Percentiles rank a stretch among this genome's conserved stretches.
Conservation (phyloP, 768 basidiomycete genomes). For the Gloeostereum incarnatum region DNA sequence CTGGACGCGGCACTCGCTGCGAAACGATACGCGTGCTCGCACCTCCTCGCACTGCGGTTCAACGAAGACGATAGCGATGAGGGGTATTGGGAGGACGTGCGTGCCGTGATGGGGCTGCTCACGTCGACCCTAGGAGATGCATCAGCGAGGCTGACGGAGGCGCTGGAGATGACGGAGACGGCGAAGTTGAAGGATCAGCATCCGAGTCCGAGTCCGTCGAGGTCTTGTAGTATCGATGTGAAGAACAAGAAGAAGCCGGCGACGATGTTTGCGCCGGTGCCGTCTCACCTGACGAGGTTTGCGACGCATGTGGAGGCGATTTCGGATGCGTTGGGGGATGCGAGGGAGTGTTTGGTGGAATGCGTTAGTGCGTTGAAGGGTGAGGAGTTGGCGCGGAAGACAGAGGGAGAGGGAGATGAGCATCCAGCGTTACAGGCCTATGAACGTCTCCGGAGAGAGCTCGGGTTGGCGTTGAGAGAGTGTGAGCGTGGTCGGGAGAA, state of each 20-base stretch:
- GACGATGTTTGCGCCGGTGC: constrained; percentile 58
- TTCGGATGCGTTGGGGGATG: constrained; percentile 59
- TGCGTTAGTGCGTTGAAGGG: constrained; percentile 53
- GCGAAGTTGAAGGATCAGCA: constrained; percentile 41
- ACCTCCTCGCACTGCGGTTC: constrained; percentile 74
- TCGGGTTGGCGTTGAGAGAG: constrained; percentile 71
- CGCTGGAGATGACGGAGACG: constrained; percentile 51
- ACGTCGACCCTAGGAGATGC: constrained; percentile 62
- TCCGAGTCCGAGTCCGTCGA: constrained; percentile 22
- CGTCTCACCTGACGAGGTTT: constrained; percentile 59
- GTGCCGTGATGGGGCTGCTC: constrained; percentile 62
- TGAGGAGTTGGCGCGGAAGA: constrained; percentile 14
- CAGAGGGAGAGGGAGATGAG: constrained; percentile 18
- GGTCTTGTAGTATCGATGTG: constrained; percentile 3
- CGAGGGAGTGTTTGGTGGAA: constrained; percentile 53
- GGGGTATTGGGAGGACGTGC: constrained; percentile 79
- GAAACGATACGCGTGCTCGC: constrained; percentile 71
- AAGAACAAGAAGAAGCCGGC: constrained; percentile 15
- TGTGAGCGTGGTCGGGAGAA: constrained; percentile 73
- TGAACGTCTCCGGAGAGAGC: constrained; percentile 64
- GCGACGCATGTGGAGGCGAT: constrained; percentile 69
- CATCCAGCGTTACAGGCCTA: constrained; percentile 59
- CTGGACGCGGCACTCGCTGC: constrained; percentile 62
- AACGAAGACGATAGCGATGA: constrained; percentile 62
- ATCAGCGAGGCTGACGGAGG: constrained; percentile 49